Conservation (phyloP, 805 yeast species). For the Millerozyma miso region DNA sequence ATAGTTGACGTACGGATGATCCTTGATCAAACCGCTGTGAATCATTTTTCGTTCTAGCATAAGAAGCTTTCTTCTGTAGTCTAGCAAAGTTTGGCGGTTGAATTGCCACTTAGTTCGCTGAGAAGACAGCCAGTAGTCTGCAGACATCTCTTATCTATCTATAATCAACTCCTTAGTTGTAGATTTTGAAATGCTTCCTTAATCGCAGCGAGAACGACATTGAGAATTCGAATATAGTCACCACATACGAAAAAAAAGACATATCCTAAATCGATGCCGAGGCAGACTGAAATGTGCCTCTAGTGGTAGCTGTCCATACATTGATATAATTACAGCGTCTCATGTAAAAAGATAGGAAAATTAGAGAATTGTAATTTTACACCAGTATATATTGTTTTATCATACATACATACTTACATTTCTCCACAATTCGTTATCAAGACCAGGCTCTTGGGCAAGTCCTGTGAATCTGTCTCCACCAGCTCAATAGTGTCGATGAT, state of each 20-base stretch:
- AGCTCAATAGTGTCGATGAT: slow-evolving; percentile 50
- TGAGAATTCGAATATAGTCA: too few relatives aligned
- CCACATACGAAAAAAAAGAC: too few relatives aligned
- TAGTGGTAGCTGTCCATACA: too few relatives aligned
- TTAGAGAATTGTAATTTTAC: too few relatives aligned
- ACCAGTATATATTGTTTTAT: too few relatives aligned
- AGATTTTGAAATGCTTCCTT: too few relatives aligned
- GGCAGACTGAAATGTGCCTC: too few relatives aligned
- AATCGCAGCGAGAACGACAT: too few relatives aligned
- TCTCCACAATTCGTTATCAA: slow-evolving; percentile 17
- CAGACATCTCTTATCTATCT: slow-evolving; percentile 57
- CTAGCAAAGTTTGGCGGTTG: slow-evolving; percentile 55
- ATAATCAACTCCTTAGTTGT: too few relatives aligned
- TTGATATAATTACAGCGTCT: too few relatives aligned
- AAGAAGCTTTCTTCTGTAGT: slow-evolving; percentile 38
- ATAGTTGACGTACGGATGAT: slow-evolving; percentile 42
- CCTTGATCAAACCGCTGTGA: slow-evolving; percentile 40
- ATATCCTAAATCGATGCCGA: too few relatives aligned
- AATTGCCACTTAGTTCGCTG: slow-evolving; percentile 82
- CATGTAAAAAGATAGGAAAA: too few relatives aligned
- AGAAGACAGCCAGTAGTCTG: slow-evolving; percentile 83
- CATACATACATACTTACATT: slow-evolving; percentile 9
- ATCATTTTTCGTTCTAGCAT: slow-evolving; percentile 40
- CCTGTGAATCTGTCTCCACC: slow-evolving; percentile 5
- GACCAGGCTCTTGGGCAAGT: slow-evolving; percentile 10